Base-by-base conservation (phyloP, 495 filamentous ascomycete species). In the Trichoderma reesei region DNA sequence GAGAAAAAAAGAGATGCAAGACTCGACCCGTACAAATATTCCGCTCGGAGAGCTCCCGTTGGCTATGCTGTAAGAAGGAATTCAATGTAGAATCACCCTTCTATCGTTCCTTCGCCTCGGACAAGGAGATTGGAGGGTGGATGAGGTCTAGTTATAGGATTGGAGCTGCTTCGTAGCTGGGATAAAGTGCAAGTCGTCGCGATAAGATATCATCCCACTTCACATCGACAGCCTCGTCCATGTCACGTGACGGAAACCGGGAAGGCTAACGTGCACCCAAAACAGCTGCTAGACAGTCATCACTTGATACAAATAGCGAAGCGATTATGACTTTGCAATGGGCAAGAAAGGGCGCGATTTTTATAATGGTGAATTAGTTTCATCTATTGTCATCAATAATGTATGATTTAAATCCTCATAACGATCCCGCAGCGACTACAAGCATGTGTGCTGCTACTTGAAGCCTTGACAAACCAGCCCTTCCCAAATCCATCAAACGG, bases 331-430 rank as follows among this genome's bases (percentile, higher is more conserved):
- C n/a, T n/a, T n/a, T n/a, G n/a, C n/a, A n/a, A n/a, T n/a, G n/a
- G n/a, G 20, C 44, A 26, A 2, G 5, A 48, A 48, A 48, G 2
- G 5, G 8, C 20, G n/a, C n/a, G n/a, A n/a, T n/a, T n/a, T n/a
- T n/a, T n/a, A n/a, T 20, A 11, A 31, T 56, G 1, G 31, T 56
- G 51, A 56, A 56, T 56, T 56, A 56, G 34, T 56, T 56, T 56
- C 16, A 9, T 56, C 51, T 56, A 56, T 56, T 56, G 51, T 56
- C 51, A 34, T 56, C 20, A 56, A 48, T 48, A 48, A 48, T 18
- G 20, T 11, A 56, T 33, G 51, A 56, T 56, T 56, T 56, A 56
- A 34, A 33, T 33, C 51, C 16, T 56, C 20, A 56, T 34, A 56
- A 56, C 10, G 8, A 18, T 56, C n/a, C 51, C 51, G 26, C 51